phyloP scores from a whole-genome alignment of 2,329 filamentous ascomycete genomes.

The Beauveria brongniartii region DNA sequence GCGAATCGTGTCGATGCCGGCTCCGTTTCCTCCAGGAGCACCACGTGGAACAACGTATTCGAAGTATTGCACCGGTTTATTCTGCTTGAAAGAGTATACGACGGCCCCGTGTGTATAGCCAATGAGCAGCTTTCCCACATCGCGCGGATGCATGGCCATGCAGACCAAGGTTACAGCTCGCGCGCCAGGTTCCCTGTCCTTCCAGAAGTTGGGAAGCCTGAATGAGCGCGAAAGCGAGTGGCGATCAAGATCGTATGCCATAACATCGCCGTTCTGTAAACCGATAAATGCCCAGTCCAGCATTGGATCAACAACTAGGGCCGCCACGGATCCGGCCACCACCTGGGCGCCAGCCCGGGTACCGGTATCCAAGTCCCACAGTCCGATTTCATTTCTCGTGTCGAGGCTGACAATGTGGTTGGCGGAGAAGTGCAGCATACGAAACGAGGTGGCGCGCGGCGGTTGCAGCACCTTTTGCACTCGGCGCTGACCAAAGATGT shows the following conservation, averaged over 20 bases:
- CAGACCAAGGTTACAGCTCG: constrained; percentile 58
- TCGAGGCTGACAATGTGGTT: constrained; percentile 82
- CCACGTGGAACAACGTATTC: constrained; percentile 75
- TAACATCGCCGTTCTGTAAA: constrained; percentile 71
- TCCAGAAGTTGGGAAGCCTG: constrained; percentile 82
- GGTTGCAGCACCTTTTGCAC: constrained; percentile 69
- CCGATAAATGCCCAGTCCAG: constrained; percentile 91
- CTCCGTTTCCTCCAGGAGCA: constrained; percentile 72
- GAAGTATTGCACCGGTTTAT: constrained; percentile 68
- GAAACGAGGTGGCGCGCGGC: constrained; percentile 64
- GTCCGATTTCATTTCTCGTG: constrained; percentile 71
- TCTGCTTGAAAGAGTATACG: constrained; percentile 92
- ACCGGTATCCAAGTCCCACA: constrained; percentile 73
- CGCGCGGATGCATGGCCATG: constrained; percentile 78
- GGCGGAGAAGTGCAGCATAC: constrained; percentile 72
- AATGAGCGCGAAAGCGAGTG: constrained; percentile 63
- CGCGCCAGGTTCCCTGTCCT: constrained; percentile 59
- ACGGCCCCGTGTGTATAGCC: constrained; percentile 86
- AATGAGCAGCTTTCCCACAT: constrained; percentile 84
- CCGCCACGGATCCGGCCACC: constrained; percentile 67
- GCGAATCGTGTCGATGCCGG: constrained; percentile 52
- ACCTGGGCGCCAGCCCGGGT: constrained; percentile 60
- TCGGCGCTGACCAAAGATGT: constrained; percentile 75
- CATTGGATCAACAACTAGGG: constrained; percentile 75
- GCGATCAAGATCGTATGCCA: constrained; percentile 89